Conservation (phyloP, 2,329 filamentous ascomycete genomes). For the Scedosporium minutisporum region DNA sequence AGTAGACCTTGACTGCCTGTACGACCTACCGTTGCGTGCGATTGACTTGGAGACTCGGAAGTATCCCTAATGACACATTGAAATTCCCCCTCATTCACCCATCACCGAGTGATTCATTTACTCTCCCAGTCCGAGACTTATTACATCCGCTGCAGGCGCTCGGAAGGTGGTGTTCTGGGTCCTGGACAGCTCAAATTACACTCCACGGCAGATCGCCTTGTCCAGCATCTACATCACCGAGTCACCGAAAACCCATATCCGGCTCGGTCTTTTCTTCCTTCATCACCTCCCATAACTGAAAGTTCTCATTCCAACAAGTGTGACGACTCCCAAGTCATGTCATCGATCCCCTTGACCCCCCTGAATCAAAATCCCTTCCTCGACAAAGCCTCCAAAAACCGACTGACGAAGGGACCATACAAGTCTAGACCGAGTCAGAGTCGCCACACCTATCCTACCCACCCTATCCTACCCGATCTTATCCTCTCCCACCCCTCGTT, state of each 20-base stretch:
- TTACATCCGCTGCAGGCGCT: not conserved
- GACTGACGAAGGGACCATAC: not conserved
- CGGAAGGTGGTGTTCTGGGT: not conserved
- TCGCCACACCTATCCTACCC: too few species aligned
- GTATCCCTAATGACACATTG: too few species aligned
- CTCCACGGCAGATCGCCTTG: not conserved
- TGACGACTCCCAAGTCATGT: not conserved
- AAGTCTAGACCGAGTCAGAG: too few species aligned
- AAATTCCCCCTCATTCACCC: too few species aligned
- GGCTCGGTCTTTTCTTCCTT: too few species aligned
- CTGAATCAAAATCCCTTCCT: not conserved
- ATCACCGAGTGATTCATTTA: too few species aligned
- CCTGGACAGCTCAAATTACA: not conserved
- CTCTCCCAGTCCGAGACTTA: not conserved
- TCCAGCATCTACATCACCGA: not conserved
- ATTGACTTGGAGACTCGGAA: too few species aligned
- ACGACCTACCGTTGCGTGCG: too few species aligned
- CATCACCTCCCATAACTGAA: not conserved
- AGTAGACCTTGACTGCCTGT: too few species aligned
- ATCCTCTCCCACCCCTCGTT: too few species aligned
- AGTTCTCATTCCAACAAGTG: not conserved
- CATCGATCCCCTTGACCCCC: not conserved
- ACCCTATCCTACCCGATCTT: too few species aligned
- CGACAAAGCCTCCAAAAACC: not conserved
- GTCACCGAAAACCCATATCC: too few species aligned